Evolutionary conservation across 2,329 filamentous ascomycete species (phyloP), one percentile per base, ranked within the genome.

Genomic region (Myriosclerotinia curreyana): DNA sequence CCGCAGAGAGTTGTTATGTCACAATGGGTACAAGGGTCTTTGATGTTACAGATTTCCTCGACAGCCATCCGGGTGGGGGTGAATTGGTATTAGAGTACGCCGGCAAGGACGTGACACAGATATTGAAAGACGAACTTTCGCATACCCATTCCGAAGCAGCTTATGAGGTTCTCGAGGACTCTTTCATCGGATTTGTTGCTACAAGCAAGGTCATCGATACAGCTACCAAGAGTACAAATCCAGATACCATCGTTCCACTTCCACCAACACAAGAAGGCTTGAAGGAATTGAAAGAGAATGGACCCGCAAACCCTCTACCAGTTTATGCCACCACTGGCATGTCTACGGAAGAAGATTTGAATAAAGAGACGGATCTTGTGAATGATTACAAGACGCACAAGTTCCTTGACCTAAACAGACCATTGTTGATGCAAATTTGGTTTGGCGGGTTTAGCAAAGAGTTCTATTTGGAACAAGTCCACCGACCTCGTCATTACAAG

Each of bases 391-490:
- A 91, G 77, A 90, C 83, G 65, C 88, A 98, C 83, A 96, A 96
- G 77, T 99, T 99, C 74, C 82, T 99, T 66, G 94, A 99, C 74
- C 83, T 99, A 64, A 90, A 84, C 78, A 86, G 83, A 72, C 94
- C 95, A 8, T 82, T 99, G 63, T 82, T 99, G 63, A 82, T 89
- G 77, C 95, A 99, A 77, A 85, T 99, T 50, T 97, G 91, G 89
- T 83, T 80, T 69, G 90, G 93, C 54, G 90, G 89, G 38, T 99
- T 98, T 79, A 86, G 80, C 75, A 99, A 97, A 76, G 86, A 91
- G n/a, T 99, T 99, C 75, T 99, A 99, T 74, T 83, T 99, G 31
- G 88, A 97, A 71, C 95, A 99, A 76, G 91, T 99, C 60, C 95
- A 99, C 76, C 88, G 95, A 52, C 95, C 95, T 22, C 87, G 95